Base-by-base conservation (phyloP, 208 protist species). In the Novymonas esmeraldas region DNA sequence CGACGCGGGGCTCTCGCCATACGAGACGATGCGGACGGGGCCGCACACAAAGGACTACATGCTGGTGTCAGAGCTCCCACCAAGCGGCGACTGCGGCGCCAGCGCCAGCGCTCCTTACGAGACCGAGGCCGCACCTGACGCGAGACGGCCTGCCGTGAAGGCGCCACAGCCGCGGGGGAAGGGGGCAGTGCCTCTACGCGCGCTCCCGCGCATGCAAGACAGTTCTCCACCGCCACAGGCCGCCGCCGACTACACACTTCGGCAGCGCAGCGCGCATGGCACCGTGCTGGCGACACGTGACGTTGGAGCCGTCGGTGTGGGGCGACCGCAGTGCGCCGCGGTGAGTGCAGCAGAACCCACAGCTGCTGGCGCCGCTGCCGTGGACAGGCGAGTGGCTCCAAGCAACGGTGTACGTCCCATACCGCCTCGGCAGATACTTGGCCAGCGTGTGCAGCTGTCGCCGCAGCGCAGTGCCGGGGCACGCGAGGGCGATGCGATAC, bases 51-150 rank as follows among this genome's bases (percentile, higher is more conserved):
- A 42, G 26, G 60, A 55, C n/a, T 62, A 45, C 52, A 31, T 38
- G 36, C 55, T 62, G 56, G 44, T 51, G 2, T 63, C 60, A 14
- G 60, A 55, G 60, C 5, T 57, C 10, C 41, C 50, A 13, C 41
- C 14, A n/a, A 28, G 26, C 31, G 29, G 55, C 11, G 20, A 42
- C 20, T n/a, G n/a, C n/a, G 13, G 26, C 39, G n/a, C 42, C n/a
- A 57, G 42, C 20, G 14, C 44, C 6, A 31, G 52, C 22, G 38
- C 45, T 22, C 59, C 60, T 3, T 22, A 54, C 22, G 56, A 74
- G 26, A 34, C 44, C 6, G 22, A 18, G 33, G 33, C 24, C 24
- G n/a, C 52, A 11, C 33, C n/a, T 29, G 26, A 42, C 9, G 38
- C 2, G 20, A 44, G 33, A 5, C 52, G 18, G 1, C 33, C 28